A percentile compares a stretch with the other conserved stretches of the same genome.
phyloP scores from a whole-genome alignment of 2,329 filamentous ascomycete genomes.

The Fusarium palustre region DNA sequence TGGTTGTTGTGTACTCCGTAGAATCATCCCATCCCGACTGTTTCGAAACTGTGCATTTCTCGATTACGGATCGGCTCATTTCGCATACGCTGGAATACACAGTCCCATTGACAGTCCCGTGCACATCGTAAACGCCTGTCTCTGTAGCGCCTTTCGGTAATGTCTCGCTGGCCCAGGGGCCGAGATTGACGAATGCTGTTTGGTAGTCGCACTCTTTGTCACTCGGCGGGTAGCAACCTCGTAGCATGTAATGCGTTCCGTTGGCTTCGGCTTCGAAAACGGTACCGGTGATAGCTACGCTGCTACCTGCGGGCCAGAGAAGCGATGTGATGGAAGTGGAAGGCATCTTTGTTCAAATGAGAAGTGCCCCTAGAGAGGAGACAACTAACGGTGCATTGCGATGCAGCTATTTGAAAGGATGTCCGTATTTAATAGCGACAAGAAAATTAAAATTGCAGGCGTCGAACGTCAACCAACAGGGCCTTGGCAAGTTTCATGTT shows the following conservation, averaged over 20 bases:
- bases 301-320: constrained; percentile 3
- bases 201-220: constrained; percentile 3
- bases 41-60: constrained; percentile 1
- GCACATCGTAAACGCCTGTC: constrained; percentile 15
- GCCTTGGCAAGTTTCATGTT: constrained; percentile 4
- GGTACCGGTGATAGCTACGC: not conserved
- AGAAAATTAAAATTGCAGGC: not conserved
- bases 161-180: constrained; percentile 15
- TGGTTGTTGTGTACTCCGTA: constrained; percentile 5
- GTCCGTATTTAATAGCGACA: too few relatives aligned
- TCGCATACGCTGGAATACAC: constrained; percentile 17
- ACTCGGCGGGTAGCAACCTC: not conserved
- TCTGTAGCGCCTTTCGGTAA: not conserved
- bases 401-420: accelerated
- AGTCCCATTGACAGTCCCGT: constrained; percentile 12
- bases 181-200: constrained; percentile 12
- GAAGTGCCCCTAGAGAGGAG: not conserved
- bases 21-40: not conserved
- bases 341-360: not conserved
- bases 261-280: constrained; percentile 14
- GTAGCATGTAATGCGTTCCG: constrained; percentile 1
- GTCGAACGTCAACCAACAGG: not conserved
- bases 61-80: constrained; percentile 13
- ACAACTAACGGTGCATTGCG: not conserved
- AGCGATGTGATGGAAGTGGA: constrained; percentile 7